These are phyloP conservation scores for Boletus pseudopeckii DNA, from an alignment of 768 basidiomycete genomes.

Conservation along the genomic window DNA sequence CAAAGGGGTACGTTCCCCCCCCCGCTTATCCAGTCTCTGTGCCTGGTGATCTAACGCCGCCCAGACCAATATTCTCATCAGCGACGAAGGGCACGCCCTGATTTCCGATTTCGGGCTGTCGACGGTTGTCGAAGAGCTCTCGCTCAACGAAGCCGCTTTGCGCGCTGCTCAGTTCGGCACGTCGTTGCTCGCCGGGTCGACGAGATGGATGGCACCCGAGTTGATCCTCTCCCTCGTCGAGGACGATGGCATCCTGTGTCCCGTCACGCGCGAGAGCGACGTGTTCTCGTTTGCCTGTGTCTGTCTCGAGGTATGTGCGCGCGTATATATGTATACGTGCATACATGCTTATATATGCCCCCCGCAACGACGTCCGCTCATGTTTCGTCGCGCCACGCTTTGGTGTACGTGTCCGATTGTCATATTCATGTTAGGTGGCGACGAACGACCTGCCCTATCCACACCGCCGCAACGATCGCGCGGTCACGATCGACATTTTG, in stretches of 20 bases:
- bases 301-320: slow-evolving; percentile 48
- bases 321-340: background rate
- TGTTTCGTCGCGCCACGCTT: too few relatives aligned
- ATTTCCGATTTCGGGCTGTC: slow-evolving; percentile 64
- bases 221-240: slow-evolving; percentile 48
- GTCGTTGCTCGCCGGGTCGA: slow-evolving; percentile 34
- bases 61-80: slow-evolving; percentile 57
- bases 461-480: slow-evolving; percentile 51
- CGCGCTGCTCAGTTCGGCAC: slow-evolving; percentile 28
- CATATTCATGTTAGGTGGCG: slow-evolving; percentile 36
- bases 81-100: slow-evolving; percentile 47
- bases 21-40: background rate
- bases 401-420: too few relatives aligned
- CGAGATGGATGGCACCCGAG: slow-evolving; percentile 51
- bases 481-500: slow-evolving; percentile 54
- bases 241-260: slow-evolving; percentile 40
- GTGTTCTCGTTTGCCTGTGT: slow-evolving; percentile 61
- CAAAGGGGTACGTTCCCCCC: slow-evolving; percentile 49
- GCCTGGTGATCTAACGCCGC: background rate
- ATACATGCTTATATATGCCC: background rate
- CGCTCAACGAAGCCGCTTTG: slow-evolving; percentile 25
- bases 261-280: slow-evolving; percentile 50
- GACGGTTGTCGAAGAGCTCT: slow-evolving; percentile 53
- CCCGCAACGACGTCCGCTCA: background rate
- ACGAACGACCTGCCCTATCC: slow-evolving; percentile 52